Conservation (phyloP, 164 flowering plant species). For the Malania oleifera region DNA sequence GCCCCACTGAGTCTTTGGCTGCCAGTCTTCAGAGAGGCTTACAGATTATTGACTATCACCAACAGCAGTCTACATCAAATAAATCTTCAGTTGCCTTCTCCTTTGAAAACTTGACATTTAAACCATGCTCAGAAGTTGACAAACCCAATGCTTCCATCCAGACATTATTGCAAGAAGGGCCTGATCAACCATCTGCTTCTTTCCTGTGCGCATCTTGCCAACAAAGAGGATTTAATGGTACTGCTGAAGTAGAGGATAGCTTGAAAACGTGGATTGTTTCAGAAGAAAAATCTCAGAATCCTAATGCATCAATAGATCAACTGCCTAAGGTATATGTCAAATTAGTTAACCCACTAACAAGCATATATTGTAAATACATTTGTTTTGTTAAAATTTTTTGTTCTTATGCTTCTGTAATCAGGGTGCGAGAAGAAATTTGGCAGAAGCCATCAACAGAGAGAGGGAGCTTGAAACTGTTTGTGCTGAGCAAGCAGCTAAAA, state of each 20-base stretch:
- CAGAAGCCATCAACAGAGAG: slow-evolving; percentile 29
- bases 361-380: too few species aligned
- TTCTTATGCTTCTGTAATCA: slow-evolving; percentile 17
- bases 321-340: slow-evolving; percentile 23
- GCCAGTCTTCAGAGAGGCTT: slow-evolving; percentile 92
- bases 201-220: slow-evolving; percentile 65
- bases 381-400: background rate
- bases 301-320: slow-evolving; percentile 12
- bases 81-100: slow-evolving; percentile 66
- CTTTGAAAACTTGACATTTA: slow-evolving; percentile 64
- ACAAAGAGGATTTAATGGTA: slow-evolving; percentile 16
- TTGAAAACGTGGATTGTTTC: slow-evolving; percentile 39
- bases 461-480: slow-evolving; percentile 64
- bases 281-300: slow-evolving; percentile 23
- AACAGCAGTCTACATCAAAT: slow-evolving; percentile 42
- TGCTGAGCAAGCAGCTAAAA: slow-evolving; percentile 67
- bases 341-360: background rate
- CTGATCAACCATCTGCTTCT: slow-evolving; percentile 21
- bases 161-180: slow-evolving; percentile 28
- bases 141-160: slow-evolving; percentile 46
- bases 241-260: slow-evolving; percentile 42
- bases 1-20: slow-evolving; percentile 81
- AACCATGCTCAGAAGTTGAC: slow-evolving; percentile 44
- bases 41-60: slow-evolving; percentile 80
- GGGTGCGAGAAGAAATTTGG: slow-evolving; percentile 28